Conservation (phyloP, 2,329 filamentous ascomycete species). For the Colletotrichum eremochloae region DNA sequence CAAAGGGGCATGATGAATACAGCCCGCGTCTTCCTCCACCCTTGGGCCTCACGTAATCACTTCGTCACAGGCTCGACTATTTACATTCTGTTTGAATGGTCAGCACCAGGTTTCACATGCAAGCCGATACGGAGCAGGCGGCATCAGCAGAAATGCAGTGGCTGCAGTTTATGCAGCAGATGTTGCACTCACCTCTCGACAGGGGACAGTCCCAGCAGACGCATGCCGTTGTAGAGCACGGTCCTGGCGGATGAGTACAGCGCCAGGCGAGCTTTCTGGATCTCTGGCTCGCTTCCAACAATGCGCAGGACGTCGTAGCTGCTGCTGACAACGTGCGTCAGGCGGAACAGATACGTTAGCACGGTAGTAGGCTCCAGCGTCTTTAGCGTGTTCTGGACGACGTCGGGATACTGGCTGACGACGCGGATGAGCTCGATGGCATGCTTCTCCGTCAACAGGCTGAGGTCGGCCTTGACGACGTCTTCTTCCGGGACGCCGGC, state of each 20-base stretch:
- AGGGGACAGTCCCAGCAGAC: slow-evolving; percentile 80
- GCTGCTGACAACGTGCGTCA: slow-evolving; percentile 83
- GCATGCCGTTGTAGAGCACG: slow-evolving; percentile 87
- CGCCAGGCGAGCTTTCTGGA: slow-evolving; percentile 80
- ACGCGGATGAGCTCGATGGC: slow-evolving; percentile 80
- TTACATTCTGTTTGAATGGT: slow-evolving; percentile 40
- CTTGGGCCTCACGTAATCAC: slow-evolving; percentile 1
- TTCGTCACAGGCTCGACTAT: neutral
- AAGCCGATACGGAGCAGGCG: neutral
- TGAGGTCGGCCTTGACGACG: slow-evolving; percentile 73
- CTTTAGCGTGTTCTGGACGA: slow-evolving; percentile 85
- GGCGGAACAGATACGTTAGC: slow-evolving; percentile 81
- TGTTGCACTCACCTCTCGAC: slow-evolving; percentile 64
- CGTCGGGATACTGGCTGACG: slow-evolving; percentile 88
- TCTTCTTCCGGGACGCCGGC: slow-evolving; percentile 68
- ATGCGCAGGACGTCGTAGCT: slow-evolving; percentile 88
- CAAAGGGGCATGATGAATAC: neutral
- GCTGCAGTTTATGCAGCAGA: neutral
- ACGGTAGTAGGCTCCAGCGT: slow-evolving; percentile 79
- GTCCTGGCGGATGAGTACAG: slow-evolving; percentile 82
- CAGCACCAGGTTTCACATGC: slow-evolving; percentile 34
- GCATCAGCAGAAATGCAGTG: neutral
- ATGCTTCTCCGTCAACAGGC: slow-evolving; percentile 78
- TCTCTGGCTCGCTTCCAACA: slow-evolving; percentile 80
- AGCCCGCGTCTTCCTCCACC: slow-evolving; percentile 3